Percentiles rank a stretch among this genome's conserved stretches.
phyloP scores from a whole-genome alignment of 2,329 filamentous ascomycete genomes.

The Escovopsis sp. region DNA sequence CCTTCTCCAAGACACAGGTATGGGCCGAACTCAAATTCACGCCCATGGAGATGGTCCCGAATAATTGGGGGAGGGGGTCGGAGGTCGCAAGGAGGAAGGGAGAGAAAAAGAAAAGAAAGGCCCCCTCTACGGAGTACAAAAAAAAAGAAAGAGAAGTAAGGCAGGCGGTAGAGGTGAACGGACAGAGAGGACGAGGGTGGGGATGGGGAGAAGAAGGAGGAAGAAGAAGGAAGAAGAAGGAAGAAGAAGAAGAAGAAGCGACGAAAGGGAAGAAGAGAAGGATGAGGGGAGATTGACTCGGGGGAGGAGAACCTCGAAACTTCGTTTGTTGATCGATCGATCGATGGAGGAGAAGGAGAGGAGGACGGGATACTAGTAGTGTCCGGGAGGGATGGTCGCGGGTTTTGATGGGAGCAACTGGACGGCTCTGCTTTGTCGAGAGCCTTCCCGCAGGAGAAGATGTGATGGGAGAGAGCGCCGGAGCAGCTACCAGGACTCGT shows the following conservation, averaged over 20 bases:
- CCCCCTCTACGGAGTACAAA: too few species aligned
- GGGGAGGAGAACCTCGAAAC: too few species aligned
- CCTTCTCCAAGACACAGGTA: too few species aligned
- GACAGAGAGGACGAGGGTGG: neutral
- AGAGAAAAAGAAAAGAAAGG: neutral
- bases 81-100: neutral
- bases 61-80: neutral
- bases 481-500: neutral
- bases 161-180: too few species aligned
- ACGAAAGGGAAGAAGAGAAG: neutral
- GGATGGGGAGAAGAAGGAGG: too few species aligned
- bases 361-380: neutral
- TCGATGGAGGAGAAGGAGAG: neutral
- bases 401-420: neutral
- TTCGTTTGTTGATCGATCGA: neutral
- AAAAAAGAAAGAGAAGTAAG: neutral
- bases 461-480: neutral
- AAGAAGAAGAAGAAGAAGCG: neutral
- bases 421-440: neutral
- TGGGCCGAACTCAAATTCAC: conserved; percentile 2
- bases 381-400: neutral
- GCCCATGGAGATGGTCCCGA: neutral
- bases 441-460: neutral
- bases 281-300: neutral
- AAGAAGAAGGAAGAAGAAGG: neutral